Evolutionary conservation across 768 basidiomycete species (phyloP), one percentile per base, ranked within the genome.

Genomic region (Serendipita sp.): DNA sequence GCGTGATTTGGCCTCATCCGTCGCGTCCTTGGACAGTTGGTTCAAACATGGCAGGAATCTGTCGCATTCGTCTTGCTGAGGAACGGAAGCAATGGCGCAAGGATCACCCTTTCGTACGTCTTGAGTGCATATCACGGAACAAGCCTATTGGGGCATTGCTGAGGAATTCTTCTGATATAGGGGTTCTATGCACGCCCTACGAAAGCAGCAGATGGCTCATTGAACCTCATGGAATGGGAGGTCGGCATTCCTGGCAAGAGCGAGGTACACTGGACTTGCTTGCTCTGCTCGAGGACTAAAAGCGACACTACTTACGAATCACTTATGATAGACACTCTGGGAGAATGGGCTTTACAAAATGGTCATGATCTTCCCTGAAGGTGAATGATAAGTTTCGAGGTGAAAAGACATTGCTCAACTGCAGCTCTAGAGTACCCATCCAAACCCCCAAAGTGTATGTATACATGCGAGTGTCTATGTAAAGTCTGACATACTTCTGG

Each of bases 81-180:
- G 96, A 99, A 74, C 84, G 96, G 70, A 99, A 99, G 75, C 90
- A 94, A 70, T 99, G 96, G 96, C 76, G 96, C 64, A 98, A 94
- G 74, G 96, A 98, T 68, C 96, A 99, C 74, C 96, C 96, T 31
- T 97, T 95, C 69, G 96, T 97, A 74, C 75, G 90, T 81, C 45
- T 48, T 20, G 9, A 28, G 42, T 9, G 17, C 7, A 17, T 17
- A 20, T 5, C 5, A 38, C 30, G 33, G 20, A 58, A 20, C 17
- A 31, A 51, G 60, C 24, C 20, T 20, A 14, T 61, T 62, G 50
- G 61, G 28, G 62, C 31, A 30, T 61, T 48, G 20, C 20, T 50
- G 45, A 50, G 28, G 45, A 62, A 28, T 62, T 33, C n/a, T 16
- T 43, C 20, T 17, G 26, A 31, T 53, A 24, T 70, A 99, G 95